phyloP scores from a whole-genome alignment of 306 rosid genomes.

The Lathyrus oleraceus region DNA sequence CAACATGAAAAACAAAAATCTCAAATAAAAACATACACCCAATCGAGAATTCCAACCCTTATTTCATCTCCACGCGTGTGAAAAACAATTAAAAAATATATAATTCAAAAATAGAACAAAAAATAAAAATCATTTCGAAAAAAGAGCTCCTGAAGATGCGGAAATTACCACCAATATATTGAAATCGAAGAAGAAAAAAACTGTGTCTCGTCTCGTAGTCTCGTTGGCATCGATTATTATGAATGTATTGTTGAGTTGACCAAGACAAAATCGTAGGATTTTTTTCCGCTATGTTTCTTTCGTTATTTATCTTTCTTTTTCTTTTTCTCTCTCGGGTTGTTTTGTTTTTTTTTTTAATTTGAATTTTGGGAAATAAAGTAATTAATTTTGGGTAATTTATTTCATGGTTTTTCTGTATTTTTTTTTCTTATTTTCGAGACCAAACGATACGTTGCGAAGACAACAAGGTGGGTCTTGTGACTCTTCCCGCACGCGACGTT shows the following conservation, averaged over 20 bases:
- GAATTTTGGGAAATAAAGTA: conserved; percentile 21
- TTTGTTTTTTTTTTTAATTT: neutral
- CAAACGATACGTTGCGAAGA: conserved; percentile 35
- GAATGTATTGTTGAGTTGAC: conserved; percentile 37
- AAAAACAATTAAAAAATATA: conserved; percentile 30
- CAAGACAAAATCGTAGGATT: conserved; percentile 41
- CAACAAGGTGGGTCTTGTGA: conserved; percentile 48
- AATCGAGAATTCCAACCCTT: conserved; percentile 49
- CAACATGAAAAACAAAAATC: conserved; percentile 44
- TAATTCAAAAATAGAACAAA: conserved; percentile 20
- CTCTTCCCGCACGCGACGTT: conserved; percentile 62
- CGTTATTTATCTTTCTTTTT: neutral
- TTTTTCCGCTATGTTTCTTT: conserved; percentile 20
- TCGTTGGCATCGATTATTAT: conserved; percentile 42
- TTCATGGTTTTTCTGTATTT: neutral
- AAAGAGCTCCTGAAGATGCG: conserved; percentile 48
- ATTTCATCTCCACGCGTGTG: conserved; percentile 38
- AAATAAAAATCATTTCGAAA: conserved; percentile 35
- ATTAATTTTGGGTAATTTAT: neutral
- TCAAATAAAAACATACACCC: conserved; percentile 38
- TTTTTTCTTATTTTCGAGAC: neutral
- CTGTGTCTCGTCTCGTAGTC: neutral
- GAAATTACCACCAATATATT: conserved; percentile 33
- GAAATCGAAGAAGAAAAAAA: conserved; percentile 49
- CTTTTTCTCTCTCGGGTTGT: neutral